Base-by-base conservation (phyloP, 352 stramenopile species). In the Globisporangium perplexum region DNA sequence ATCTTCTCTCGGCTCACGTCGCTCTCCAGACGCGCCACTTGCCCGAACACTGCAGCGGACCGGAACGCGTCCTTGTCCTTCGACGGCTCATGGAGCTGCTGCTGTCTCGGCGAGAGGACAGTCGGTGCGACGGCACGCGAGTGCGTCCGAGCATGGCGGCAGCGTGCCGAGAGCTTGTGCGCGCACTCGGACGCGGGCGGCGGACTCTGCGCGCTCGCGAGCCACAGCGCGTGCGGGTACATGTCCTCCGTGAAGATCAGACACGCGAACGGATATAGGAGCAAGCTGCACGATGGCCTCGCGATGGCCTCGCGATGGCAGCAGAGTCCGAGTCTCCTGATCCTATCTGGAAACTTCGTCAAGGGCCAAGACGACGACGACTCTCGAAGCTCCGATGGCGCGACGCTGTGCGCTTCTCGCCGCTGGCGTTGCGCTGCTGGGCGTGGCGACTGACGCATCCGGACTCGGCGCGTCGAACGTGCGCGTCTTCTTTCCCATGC, bases 401-500 rank as follows among this genome's bases (percentile, higher is more conserved):
- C 18, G n/a, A 31, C 1, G 28, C 35, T 26, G 24, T 20, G 22
- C 31, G 38, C 49, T 55, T 1, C 33, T 51, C 38, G 10, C 38
- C 14, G 35, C 28, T 11, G 10, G 10, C 24, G 33, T 28, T 8
- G 23, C 42, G 30, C 23, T 63, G 7, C 20, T 12, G 1, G 24
- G 24, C 23, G 22, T 22, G 26, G 23, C 18, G 2, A 33, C 41
- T 0, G 15, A 50, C 1, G 59, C 55, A 5, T 51, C 64, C 1
- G 70, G 70, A 10, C 59, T 79, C 7, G 67, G 66, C 2, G 62
- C 47, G 8, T 48, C 47, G 43, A 79, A 76, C 28, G 70, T 72
- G 52, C 23, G 51, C 47, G n/a, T n/a, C n/a, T n/a, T n/a, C n/a
- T n/a, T n/a, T n/a, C n/a, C n/a, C n/a, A n/a, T n/a, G n/a, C n/a